Conservation (phyloP, 1,284 basidiomycete genomes). For the Ganoderma multipileum region DNA sequence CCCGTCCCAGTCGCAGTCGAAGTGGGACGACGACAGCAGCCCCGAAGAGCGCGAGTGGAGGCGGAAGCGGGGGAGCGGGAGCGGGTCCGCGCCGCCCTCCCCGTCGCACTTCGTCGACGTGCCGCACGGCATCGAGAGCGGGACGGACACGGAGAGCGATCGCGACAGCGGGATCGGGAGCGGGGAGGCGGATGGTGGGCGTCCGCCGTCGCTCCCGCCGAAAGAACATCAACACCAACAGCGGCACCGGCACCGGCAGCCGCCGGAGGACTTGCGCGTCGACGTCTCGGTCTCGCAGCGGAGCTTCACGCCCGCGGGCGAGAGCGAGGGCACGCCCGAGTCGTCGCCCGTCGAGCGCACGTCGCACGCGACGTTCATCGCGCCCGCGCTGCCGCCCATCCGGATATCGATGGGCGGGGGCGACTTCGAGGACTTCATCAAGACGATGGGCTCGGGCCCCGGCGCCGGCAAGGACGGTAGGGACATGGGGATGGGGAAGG, state of each 20-base stretch:
- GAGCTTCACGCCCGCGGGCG: constrained; percentile 31
- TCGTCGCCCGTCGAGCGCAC: constrained; percentile 66
- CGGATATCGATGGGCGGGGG: constrained; percentile 81
- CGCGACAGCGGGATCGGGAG: constrained; percentile 22
- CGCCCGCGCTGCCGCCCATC: constrained; percentile 82
- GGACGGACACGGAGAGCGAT: constrained; percentile 4
- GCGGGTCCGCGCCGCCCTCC: constrained; percentile 55
- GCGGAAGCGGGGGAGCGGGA: too few relatives aligned
- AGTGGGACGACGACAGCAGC: constrained; percentile 10
- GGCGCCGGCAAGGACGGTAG: constrained; percentile 42
- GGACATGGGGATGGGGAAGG: constrained; percentile 44
- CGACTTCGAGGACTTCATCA: constrained; percentile 79
- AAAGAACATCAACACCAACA: constrained; percentile 48
- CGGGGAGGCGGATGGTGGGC: constrained; percentile 26
- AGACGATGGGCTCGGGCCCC: constrained; percentile 46
- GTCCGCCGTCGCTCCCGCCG: constrained; percentile 57
- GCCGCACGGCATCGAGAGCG: constrained; percentile 70
- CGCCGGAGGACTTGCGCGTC: constrained; percentile 26
- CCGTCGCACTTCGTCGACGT: constrained; percentile 70
- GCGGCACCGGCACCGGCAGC: constrained; percentile 9
- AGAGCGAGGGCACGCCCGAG: constrained; percentile 53
- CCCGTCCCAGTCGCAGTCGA: constrained; percentile 30
- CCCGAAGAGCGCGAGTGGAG: background rate
- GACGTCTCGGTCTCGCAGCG: constrained; percentile 22
- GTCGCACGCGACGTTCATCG: constrained; percentile 78